Evolutionary conservation across 257 asterid genomes (phyloP), one percentile per base, ranked within the genome.

Genomic region (Ilex aquifolium): DNA sequence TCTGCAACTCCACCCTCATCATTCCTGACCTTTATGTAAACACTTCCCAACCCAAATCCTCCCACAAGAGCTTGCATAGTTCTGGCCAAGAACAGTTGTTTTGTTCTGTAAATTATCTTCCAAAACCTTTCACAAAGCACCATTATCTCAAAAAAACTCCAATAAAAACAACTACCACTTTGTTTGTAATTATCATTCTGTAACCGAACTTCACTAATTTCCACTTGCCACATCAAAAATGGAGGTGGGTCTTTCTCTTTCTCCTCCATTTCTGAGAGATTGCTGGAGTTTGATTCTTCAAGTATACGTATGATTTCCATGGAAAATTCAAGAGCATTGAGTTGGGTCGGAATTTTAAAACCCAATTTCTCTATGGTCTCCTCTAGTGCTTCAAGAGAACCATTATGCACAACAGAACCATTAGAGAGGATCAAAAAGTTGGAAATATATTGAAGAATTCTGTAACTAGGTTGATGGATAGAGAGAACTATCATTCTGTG

Each of bases 1-100:
- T 87, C 95, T 6, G 90, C 77, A 27, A 87, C 83, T 9, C 92
- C 97, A 48, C 78, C 77, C 77, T 85, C 83, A 31, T 90, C 89
- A 57, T 83, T 81, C 73, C 85, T 81, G 60, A 85, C 57, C 30
- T 76, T 75, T 13, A 85, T 74, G 50, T 87, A 90, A 13, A 90
- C 95, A 65, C 95, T 85, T 13, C 82, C 97, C 53, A 90, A 61
- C 7, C 97, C 95, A 11, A 90, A 74, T 16, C 97, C 97, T 67
- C 97, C 95, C 3, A 90, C 85, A 4, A 90, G 65, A 0, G 95
- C 95, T 57, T 90, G 97, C 95, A 90, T 83, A 0, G 95, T 83
- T 65, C 97, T 80, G 0, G 95, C 97, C 30, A 90, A 69, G 39
- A 85, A 76, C n/a, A 90, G 77, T 72, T 90, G 97, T 77, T 90